phyloP scores from a whole-genome alignment of 108 stramenopile genomes.

The Cyclotella baltica region DNA sequence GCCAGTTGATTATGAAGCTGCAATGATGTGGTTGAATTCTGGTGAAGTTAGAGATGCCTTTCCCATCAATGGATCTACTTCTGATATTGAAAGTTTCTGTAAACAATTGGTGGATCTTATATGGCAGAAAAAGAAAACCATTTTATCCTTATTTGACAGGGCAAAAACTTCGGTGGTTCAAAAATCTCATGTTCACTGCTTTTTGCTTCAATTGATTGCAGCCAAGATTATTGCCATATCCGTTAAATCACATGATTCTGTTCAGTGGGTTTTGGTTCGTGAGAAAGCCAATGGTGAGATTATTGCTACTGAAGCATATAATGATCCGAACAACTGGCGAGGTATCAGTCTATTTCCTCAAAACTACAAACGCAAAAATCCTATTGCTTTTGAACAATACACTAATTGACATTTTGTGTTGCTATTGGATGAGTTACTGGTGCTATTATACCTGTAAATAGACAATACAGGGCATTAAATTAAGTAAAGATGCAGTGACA shows the following conservation, averaged over 20 bases:
- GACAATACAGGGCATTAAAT: too few relatives aligned
- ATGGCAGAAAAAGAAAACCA: not conserved
- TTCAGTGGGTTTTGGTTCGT: not conserved
- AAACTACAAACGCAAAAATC: not conserved
- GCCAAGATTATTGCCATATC: not conserved
- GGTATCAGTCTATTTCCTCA: not conserved
- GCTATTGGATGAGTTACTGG: too few relatives aligned
- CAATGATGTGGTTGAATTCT: not conserved
- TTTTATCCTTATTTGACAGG: not conserved
- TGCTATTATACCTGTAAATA: too few relatives aligned
- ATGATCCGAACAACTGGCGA: not conserved
- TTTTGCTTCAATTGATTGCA: conserved; percentile 3
- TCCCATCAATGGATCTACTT: not conserved
- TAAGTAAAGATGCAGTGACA: too few relatives aligned
- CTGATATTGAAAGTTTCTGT: not conserved
- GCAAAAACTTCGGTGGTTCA: not conserved
- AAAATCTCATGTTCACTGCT: not conserved
- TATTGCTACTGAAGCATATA: not conserved
- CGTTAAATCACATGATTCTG: not conserved
- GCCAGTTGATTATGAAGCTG: not conserved
- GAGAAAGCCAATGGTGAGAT: not conserved
- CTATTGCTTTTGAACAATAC: too few relatives aligned
- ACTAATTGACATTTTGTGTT: too few relatives aligned
- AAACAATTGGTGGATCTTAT: not conserved
- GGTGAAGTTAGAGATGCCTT: not conserved